Percentiles rank a stretch among this genome's conserved stretches.
Evolutionary conservation across 23 red algal species (phyloP).

Genomic region (Gracilaria caudata): DNA sequence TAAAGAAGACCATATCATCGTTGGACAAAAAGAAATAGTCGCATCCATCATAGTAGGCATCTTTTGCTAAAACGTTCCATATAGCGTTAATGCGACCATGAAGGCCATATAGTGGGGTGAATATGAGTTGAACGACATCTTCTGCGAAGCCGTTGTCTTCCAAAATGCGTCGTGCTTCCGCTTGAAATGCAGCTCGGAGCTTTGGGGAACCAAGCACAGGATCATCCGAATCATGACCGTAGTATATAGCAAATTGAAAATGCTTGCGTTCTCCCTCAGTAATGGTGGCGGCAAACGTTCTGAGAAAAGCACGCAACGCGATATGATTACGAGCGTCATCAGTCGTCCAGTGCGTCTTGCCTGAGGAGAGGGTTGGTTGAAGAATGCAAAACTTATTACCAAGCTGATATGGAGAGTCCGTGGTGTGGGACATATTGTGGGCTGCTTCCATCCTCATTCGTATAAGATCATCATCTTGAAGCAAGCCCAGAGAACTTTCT

Average conservation of each 20-base stretch:
- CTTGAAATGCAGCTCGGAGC: constrained; percentile 41
- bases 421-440: not conserved
- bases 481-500: constrained; percentile 7
- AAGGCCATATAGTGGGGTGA: constrained; percentile 69
- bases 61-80: constrained; percentile 82
- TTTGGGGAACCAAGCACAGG: constrained; percentile 49
- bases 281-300: constrained; percentile 63
- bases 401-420: constrained; percentile 27
- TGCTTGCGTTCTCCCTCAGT: constrained; percentile 41
- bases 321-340: constrained; percentile 63
- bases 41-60: constrained; percentile 77
- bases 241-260: constrained; percentile 74
- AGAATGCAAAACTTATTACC: constrained; percentile 76
- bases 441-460: constrained; percentile 33
- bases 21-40: constrained; percentile 84
- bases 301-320: constrained; percentile 66
- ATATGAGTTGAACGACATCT: constrained; percentile 49
- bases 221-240: constrained; percentile 84
- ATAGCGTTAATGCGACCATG: constrained; percentile 80
- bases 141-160: constrained; percentile 22
- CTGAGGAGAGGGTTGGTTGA: constrained; percentile 70
- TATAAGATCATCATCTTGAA: constrained; percentile 48
- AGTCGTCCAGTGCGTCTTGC: constrained; percentile 48
- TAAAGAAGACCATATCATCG: constrained; percentile 85
- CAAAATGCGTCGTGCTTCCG: constrained; percentile 35